Percentiles rank a stretch among this genome's conserved stretches.
phyloP scores from a whole-genome alignment of 1,284 basidiomycete genomes.

The Phylloporus sp. region DNA sequence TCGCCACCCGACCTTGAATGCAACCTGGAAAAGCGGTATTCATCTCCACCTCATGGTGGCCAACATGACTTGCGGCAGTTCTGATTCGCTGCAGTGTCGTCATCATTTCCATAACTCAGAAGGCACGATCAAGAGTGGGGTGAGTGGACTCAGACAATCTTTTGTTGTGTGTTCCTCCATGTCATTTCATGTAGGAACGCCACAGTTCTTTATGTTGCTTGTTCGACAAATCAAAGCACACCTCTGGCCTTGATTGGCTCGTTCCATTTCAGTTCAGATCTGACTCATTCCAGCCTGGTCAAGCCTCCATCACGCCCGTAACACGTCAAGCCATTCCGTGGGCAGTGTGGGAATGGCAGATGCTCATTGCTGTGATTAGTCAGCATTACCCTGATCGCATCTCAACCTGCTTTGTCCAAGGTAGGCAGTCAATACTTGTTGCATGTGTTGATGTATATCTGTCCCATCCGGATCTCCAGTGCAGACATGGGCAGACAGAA shows the following conservation, averaged over 20 bases:
- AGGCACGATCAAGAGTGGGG: constrained; percentile 5
- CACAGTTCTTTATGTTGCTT: constrained; percentile 16
- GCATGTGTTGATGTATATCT: constrained; percentile 5
- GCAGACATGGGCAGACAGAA: constrained; percentile 8
- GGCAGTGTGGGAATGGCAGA: constrained; percentile 15
- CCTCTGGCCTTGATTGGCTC: not conserved
- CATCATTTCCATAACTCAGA: constrained; percentile 18
- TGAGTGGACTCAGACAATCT: not conserved
- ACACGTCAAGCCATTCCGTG: not conserved
- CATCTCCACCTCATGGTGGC: not conserved
- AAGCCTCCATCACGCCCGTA: not conserved
- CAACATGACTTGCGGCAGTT: not conserved
- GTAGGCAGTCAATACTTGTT: constrained; percentile 28
- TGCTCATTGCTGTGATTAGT: constrained; percentile 21
- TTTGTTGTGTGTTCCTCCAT: constrained; percentile 10
- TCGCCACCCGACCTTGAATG: constrained; percentile 17
- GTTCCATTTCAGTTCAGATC: constrained; percentile 16
- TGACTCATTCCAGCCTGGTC: not conserved
- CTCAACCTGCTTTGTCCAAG: constrained; percentile 21
- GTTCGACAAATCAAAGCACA: too few relatives aligned
- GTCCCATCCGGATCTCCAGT: constrained; percentile 15
- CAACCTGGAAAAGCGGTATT: constrained; percentile 1
- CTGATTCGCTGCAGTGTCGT: constrained; percentile 18
- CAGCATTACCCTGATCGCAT: constrained; percentile 35
- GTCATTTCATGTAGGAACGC: constrained; percentile 20